Evolutionary conservation across 2,329 filamentous ascomycete genomes (phyloP).

Genomic region (Fusarium luffae): DNA sequence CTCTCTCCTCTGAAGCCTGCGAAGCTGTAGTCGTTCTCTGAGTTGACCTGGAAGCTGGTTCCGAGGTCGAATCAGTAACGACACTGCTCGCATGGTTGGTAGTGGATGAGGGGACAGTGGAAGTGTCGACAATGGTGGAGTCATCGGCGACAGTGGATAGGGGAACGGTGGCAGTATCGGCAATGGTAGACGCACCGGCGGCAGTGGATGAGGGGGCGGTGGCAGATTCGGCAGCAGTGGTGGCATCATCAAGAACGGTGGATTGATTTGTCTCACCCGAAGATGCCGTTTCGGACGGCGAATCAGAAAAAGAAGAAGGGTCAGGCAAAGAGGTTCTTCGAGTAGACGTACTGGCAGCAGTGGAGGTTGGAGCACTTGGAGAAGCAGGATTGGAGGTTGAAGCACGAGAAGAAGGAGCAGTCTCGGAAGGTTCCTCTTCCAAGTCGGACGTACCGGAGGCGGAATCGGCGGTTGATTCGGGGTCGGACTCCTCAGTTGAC

Average conservation of each 20-base stretch:
- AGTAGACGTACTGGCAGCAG: slow-evolving; percentile 50
- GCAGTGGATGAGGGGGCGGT: slow-evolving; percentile 15
- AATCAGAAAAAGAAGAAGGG: slow-evolving; percentile 46
- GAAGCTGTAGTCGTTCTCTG: slow-evolving; percentile 29
- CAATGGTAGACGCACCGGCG: slow-evolving; percentile 22
- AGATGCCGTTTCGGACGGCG: slow-evolving; percentile 43
- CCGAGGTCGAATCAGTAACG: slow-evolving; percentile 14
- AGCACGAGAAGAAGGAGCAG: slow-evolving; percentile 45
- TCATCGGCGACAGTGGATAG: slow-evolving; percentile 27
- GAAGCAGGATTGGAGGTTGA: slow-evolving; percentile 45
- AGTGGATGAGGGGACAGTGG: slow-evolving; percentile 22
- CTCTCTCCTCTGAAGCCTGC: slow-evolving; percentile 24
- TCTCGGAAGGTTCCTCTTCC: slow-evolving; percentile 44
- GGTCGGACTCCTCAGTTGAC: slow-evolving; percentile 26
- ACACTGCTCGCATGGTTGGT: slow-evolving; percentile 10
- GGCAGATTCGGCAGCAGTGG: slow-evolving; percentile 26
- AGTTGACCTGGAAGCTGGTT: slow-evolving; percentile 17
- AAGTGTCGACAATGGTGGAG: slow-evolving; percentile 29
- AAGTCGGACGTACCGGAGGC: slow-evolving; percentile 47
- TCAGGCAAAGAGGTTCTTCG: slow-evolving; percentile 45
- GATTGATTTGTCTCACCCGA: slow-evolving; percentile 41
- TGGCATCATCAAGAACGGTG: slow-evolving; percentile 31
- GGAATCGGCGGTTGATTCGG: slow-evolving; percentile 39
- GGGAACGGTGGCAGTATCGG: slow-evolving; percentile 24
- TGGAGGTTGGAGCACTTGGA: slow-evolving; percentile 40